phyloP scores from a whole-genome alignment of 1,284 basidiomycete species.

The Wolfiporia cocos region DNA sequence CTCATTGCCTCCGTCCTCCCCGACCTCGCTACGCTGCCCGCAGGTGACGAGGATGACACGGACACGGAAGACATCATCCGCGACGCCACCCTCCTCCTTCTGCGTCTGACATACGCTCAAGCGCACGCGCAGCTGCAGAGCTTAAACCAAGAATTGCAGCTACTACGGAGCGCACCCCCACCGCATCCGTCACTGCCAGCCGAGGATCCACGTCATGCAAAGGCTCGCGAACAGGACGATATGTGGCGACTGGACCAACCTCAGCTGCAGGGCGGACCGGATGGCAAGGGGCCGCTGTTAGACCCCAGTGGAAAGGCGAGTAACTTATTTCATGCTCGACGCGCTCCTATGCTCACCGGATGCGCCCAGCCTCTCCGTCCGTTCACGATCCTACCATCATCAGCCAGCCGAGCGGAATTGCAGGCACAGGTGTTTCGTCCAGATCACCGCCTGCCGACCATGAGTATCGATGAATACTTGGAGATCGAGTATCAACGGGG shows the following conservation, averaged over 20 bases:
- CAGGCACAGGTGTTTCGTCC: constrained; percentile 83
- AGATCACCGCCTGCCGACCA: constrained; percentile 86
- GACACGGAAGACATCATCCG: constrained; percentile 63
- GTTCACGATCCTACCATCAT: constrained; percentile 86
- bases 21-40: constrained; percentile 29
- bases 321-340: background rate
- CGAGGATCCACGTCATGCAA: constrained; percentile 31
- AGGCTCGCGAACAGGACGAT: constrained; percentile 39
- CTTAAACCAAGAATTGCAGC: constrained; percentile 68
- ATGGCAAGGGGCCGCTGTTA: constrained; percentile 61
- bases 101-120: constrained; percentile 71
- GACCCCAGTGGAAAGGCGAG: constrained; percentile 71
- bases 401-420: constrained; percentile 63
- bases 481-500: constrained; percentile 81
- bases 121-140: constrained; percentile 65
- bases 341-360: background rate
- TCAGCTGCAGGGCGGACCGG: constrained; percentile 26
- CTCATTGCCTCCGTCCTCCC: constrained; percentile 59
- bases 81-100: constrained; percentile 59
- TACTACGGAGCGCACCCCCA: constrained; percentile 58
- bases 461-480: constrained; percentile 96
- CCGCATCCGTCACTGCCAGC: constrained; percentile 24
- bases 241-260: constrained; percentile 78
- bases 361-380: constrained; percentile 65
- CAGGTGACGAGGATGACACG: constrained; percentile 51